These are phyloP conservation scores for Lophiotrema nucula DNA, from an alignment of 495 filamentous ascomycete species.

Conservation along the genomic window DNA sequence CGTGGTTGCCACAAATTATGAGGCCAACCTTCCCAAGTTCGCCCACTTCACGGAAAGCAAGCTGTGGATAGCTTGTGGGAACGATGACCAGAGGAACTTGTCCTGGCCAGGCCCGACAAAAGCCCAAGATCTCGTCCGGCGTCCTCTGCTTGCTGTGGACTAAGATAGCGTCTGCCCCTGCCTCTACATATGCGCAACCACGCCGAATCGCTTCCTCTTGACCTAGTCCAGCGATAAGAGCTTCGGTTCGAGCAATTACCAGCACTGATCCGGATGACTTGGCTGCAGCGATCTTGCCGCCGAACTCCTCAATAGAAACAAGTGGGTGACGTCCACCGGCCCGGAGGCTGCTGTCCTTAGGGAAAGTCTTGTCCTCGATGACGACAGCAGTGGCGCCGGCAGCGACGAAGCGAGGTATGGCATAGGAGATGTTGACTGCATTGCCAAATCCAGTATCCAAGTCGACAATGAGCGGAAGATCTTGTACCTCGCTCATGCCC, in stretches of 20 bases:
- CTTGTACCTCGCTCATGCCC: background rate
- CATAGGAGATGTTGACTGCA: background rate
- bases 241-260: constrained; percentile 2
- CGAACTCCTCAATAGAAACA: background rate
- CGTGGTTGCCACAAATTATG: background rate
- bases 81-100: background rate
- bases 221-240: background rate
- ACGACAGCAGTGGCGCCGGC: background rate
- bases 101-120: background rate
- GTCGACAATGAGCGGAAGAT: background rate
- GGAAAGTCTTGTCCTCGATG: constrained; percentile 5
- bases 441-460: background rate
- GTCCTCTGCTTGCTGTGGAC: background rate
- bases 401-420: background rate
- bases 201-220: background rate
- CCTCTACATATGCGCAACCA: background rate
- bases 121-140: background rate
- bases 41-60: background rate
- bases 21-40: background rate
- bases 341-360: background rate
- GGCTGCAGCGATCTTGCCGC: background rate
- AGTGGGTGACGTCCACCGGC: background rate
- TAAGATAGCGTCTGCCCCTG: background rate
- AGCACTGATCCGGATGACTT: background rate
- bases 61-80: background rate